Conservation (phyloP, 805 yeast genomes). For the Yarrowia sp. region DNA sequence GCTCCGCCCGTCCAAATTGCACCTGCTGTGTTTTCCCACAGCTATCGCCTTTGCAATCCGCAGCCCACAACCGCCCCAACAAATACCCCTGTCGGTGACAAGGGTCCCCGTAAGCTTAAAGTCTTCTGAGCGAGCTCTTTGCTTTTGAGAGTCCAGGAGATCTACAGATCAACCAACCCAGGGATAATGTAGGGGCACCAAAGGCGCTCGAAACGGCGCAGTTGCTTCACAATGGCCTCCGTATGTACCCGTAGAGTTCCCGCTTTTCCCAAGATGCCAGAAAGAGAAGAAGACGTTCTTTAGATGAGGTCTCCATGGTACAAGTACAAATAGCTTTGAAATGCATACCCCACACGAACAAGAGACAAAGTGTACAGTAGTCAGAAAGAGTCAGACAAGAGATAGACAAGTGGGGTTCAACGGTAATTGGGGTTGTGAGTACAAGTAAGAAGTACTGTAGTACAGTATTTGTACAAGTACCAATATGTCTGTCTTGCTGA, state of each 20-base stretch:
- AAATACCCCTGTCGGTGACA: slow-evolving; percentile 24
- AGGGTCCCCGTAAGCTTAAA: slow-evolving; percentile 33
- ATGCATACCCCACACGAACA: slow-evolving; percentile 11
- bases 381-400: not conserved
- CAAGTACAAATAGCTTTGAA: not conserved
- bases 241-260: too few relatives aligned
- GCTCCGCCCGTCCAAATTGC: too few relatives aligned
- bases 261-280: too few relatives aligned
- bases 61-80: slow-evolving; percentile 1
- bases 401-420: not conserved
- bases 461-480: too few relatives aligned
- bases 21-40: not conserved
- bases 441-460: too few relatives aligned
- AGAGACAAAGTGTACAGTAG: slow-evolving; percentile 6
- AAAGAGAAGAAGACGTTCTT: too few relatives aligned
- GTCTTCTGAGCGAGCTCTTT: not conserved
- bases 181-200: not conserved
- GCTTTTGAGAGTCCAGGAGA: not conserved
- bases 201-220: not conserved
- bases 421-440: not conserved
- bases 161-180: slow-evolving; percentile 6
- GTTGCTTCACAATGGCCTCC: too few relatives aligned
- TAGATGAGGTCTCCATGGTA: too few relatives aligned
- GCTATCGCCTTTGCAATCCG: not conserved
- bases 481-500: too few relatives aligned